Base-by-base conservation (phyloP, 2,329 filamentous ascomycete genomes). In the Trichoderma koningii region DNA sequence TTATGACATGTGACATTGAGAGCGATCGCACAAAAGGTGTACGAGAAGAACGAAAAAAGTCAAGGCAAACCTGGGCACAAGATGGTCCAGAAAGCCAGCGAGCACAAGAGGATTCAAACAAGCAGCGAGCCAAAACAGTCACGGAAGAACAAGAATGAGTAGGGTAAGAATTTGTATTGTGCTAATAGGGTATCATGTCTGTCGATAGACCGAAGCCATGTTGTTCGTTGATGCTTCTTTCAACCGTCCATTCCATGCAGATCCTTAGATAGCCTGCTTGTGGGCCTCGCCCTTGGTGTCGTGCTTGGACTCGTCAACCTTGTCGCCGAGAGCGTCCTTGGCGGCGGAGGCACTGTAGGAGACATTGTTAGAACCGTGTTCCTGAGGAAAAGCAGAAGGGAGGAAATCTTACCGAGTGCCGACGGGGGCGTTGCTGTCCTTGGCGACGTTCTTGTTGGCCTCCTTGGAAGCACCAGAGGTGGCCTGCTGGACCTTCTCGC, bases 361-460 rank as follows among this genome's bases (percentile, higher is more conserved):
- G 48, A 59, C 66, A 62, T 42, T 12, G 53, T n/a, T 30, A 14
- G 23, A 38, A 38, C 15, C 3, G 10, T 50, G 5, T 17, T 7
- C n/a, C n/a, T 7, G 6, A 10, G 17, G 3, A 30, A 0, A 5
- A 5, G 6, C 12, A n/a, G 5, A 30, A 0, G 5, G 6, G 2
- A 3, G 7, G 12, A 15, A 10, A 47, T 55, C 78, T 72, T 76
- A 82, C 80, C 87, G 86, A 74, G 83, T 86, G 73, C 78, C 74
- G 65, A 87, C 6, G 70, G 70, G 69, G 67, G 81, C 81, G 73
- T 87, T 78, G 75, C 70, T 76, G 74, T 86, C 85, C 83, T 89
- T 89, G 76, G 87, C 87, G 69, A 86, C 82, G 70, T 83, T 74
- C 85, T 90, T 89, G 85, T 90, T 89, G 80, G 80, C 80, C 80